Percentiles rank a stretch among this genome's conserved stretches.
Evolutionary conservation across 345 rosid genomes (phyloP).

Genomic region (Mallotus nudiflorus): DNA sequence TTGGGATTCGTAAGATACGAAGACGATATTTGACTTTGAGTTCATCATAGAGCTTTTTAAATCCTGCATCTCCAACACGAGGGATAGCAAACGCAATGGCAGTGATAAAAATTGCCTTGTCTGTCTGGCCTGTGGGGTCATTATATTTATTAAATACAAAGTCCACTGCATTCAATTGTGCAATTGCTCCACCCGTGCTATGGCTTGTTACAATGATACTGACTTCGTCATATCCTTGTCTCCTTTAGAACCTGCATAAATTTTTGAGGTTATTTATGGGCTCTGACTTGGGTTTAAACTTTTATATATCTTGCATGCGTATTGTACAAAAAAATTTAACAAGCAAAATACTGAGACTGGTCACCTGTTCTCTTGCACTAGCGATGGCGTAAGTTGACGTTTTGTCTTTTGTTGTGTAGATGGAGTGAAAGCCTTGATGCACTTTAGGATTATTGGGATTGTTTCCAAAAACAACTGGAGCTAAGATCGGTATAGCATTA

Average conservation of each 20-base stretch:
- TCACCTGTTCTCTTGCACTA: slow-evolving; percentile 15
- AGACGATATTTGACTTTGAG: slow-evolving; percentile 19
- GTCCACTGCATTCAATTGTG: not conserved
- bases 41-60: slow-evolving; percentile 26
- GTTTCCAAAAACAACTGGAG: too few species aligned
- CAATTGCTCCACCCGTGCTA: too few species aligned
- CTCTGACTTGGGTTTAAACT: too few species aligned
- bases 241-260: not conserved
- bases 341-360: too few species aligned
- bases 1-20: slow-evolving; percentile 36
- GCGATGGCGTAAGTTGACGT: not conserved
- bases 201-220: slow-evolving; percentile 6
- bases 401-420: not conserved
- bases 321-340: too few species aligned
- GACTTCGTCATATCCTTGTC: not conserved
- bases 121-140: slow-evolving; percentile 12
- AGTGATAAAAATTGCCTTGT: slow-evolving; percentile 31
- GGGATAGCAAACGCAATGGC: slow-evolving; percentile 46
- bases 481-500: too few species aligned
- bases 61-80: slow-evolving; percentile 33
- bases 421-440: too few species aligned
- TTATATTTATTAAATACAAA: slow-evolving; percentile 29
- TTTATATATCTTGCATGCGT: too few species aligned
- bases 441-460: too few species aligned
- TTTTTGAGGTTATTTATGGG: too few species aligned